Conservation (phyloP, 768 basidiomycete species). For the Suillus weaverae region DNA sequence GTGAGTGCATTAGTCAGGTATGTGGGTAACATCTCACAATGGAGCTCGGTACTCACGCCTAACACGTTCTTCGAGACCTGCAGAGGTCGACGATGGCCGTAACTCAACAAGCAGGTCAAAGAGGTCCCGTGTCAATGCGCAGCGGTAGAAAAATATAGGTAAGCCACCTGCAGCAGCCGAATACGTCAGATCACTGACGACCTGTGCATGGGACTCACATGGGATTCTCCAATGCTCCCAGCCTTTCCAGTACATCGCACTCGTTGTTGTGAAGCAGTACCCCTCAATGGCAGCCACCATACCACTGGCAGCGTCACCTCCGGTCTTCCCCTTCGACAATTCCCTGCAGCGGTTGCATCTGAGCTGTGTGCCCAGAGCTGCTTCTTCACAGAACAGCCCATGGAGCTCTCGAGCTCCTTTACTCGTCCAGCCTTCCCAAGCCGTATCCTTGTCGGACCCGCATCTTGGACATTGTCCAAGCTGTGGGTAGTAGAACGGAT, state of each 20-base stretch:
- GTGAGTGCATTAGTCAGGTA: background rate
- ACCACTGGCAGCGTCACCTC: no score
- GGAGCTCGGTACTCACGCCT: constrained; percentile 15
- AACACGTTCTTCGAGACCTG: constrained; percentile 22
- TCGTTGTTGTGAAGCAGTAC: constrained; percentile 18
- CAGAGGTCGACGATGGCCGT: constrained; percentile 18
- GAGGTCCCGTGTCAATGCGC: constrained; percentile 23
- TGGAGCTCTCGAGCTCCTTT: constrained; percentile 9
- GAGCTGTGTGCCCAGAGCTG: background rate
- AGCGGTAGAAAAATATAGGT: constrained; percentile 21
- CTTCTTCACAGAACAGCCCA: constrained; percentile 2
- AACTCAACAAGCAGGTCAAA: constrained; percentile 27
- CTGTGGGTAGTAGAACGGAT: constrained; percentile 13
- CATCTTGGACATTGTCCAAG: background rate
- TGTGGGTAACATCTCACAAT: no score
- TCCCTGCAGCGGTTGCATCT: background rate
- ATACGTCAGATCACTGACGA: no score
- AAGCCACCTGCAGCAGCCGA: constrained; percentile 13
- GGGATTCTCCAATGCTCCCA: constrained; percentile 23
- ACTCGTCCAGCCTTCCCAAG: constrained; percentile 8
- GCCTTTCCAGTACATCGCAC: constrained; percentile 17
- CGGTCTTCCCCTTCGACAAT: background rate
- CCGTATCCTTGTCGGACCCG: background rate
- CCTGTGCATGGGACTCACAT: constrained; percentile 8
- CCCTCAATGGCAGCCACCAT: background rate